These are phyloP conservation scores for Cyclotella distinguenda DNA, from an alignment of 108 stramenopile species.

Conservation along the genomic window DNA sequence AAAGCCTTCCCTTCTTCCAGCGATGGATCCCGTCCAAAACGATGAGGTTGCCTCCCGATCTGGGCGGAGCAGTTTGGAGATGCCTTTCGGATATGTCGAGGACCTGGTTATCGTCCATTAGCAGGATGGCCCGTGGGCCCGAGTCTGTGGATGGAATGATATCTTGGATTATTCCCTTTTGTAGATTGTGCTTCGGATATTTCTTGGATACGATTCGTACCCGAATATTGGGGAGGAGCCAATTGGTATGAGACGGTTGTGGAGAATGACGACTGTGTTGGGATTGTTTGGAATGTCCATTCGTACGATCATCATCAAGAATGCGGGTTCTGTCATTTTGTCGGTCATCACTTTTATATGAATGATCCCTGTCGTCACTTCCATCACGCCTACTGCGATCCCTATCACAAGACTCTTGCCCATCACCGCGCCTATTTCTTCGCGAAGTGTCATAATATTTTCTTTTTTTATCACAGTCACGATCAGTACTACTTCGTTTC, in stretches of 20 bases:
- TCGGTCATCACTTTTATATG: constrained; percentile 18
- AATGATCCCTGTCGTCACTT: constrained; percentile 9
- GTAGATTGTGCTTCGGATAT: constrained; percentile 59
- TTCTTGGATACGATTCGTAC: constrained; percentile 76
- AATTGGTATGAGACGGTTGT: constrained; percentile 26
- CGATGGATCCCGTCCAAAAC: constrained; percentile 58
- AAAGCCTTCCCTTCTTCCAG: constrained; percentile 65
- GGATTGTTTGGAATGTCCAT: constrained; percentile 9
- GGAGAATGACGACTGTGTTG: constrained; percentile 1
- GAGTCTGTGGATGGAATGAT: constrained; percentile 41
- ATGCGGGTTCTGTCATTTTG: too few species aligned
- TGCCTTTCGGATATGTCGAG: constrained; percentile 81
- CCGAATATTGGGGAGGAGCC: constrained; percentile 84
- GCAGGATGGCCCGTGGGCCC: constrained; percentile 59
- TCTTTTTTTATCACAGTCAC: too few species aligned
- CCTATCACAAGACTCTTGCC: constrained; percentile 8
- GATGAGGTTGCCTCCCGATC: constrained; percentile 73
- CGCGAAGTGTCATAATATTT: too few species aligned
- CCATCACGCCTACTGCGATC: neutral
- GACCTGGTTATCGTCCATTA: constrained; percentile 63
- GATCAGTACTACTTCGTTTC: too few species aligned
- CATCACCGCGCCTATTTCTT: too few species aligned
- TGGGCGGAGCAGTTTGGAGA: constrained; percentile 84
- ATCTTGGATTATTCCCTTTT: constrained; percentile 85
- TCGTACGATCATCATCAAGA: neutral